These are phyloP conservation scores for Exidia glandulosa DNA, from an alignment of 768 basidiomycete genomes.

Conservation along the genomic window DNA sequence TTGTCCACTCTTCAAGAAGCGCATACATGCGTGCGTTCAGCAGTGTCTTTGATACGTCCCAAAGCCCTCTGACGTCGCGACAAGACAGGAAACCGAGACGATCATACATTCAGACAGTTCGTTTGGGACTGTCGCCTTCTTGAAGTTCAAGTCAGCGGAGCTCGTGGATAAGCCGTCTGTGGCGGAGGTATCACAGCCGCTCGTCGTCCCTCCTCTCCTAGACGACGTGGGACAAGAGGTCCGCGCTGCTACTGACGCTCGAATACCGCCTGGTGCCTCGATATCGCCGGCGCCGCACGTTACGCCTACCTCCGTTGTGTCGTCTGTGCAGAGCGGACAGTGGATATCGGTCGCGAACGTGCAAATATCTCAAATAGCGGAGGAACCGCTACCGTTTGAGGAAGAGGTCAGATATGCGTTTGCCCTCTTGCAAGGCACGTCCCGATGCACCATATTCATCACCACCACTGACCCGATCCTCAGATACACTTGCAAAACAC, in stretches of 20 bases:
- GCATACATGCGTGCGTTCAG: conserved; percentile 27
- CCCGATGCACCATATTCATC: neutral
- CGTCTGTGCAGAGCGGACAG: conserved; percentile 22
- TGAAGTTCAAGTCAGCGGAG: conserved; percentile 62
- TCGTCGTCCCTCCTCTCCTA: conserved; percentile 41
- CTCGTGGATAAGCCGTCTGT: conserved; percentile 43
- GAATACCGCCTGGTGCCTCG: neutral
- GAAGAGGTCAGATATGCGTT: conserved; percentile 70
- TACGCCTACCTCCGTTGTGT: neutral
- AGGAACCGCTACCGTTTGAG: conserved; percentile 37
- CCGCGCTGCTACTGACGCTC: neutral
- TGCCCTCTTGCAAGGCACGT: conserved; percentile 45
- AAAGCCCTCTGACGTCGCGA: neutral
- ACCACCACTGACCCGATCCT: neutral
- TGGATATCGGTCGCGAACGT: conserved; percentile 68
- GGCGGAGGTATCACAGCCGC: conserved; percentile 2
- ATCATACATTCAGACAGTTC: conserved; percentile 72
- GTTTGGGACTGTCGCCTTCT: conserved; percentile 85
- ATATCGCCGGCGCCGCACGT: neutral
- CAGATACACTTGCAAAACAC: conserved; percentile 43
- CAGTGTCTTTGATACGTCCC: no score
- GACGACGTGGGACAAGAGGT: conserved; percentile 28
- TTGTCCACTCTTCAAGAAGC: conserved; percentile 75
- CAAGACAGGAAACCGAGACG: conserved; percentile 51
- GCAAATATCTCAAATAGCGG: conserved; percentile 13